Base-by-base conservation (phyloP, 768 basidiomycete genomes). In the Tylopilus plumbeoviolaceoides region DNA sequence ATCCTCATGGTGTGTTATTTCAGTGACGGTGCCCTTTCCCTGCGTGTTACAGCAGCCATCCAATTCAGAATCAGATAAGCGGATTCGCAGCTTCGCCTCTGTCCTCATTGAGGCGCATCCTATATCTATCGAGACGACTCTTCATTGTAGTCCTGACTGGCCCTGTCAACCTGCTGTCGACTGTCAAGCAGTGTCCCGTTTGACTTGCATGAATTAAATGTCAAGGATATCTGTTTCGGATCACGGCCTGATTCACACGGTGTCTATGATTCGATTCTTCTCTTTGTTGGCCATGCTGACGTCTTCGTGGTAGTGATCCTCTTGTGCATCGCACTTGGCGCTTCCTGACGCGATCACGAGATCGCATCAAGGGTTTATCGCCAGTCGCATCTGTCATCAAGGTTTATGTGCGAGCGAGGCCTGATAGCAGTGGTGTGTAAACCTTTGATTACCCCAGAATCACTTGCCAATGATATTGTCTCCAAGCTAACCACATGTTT, bases 1-100 rank as follows among this genome's bases (percentile, higher is more conserved):
- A 17, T 17, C n/a, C n/a, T 2, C n/a, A 21, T 20, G 20, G 11
- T 8, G 39, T 21, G 7, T 44, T 44, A 53, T 53, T 33, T 2
- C 14, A 7, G 11, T 7, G 20, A n/a, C 2, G 20, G 39, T 20
- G 39, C 38, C 3, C 15, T 18, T 4, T 7, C 17, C 17, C 38
- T 11, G 39, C 5, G 20, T 10, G 38, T 40, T 30, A 30, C 28
- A 30, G 21, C 30, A 47, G 48, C 48, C 45, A 44, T 55, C 51
- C 17, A 8, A 20, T 60, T 51, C 41, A 27, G 57, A 59, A 55
- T 39, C 31, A 12, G 35, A 27, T 9, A 15, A 2, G 11, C 28
- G 40, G 57, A 59, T 60, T 36, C 58, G 36, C 48, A 3, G 39
- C 44, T 51, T 57, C 56, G 39, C 5, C 10, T 33, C 31, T 27